These are phyloP conservation scores for Geotrichum candidum DNA, from an alignment of 1,139 yeast genomes.

Conservation along the genomic window DNA sequence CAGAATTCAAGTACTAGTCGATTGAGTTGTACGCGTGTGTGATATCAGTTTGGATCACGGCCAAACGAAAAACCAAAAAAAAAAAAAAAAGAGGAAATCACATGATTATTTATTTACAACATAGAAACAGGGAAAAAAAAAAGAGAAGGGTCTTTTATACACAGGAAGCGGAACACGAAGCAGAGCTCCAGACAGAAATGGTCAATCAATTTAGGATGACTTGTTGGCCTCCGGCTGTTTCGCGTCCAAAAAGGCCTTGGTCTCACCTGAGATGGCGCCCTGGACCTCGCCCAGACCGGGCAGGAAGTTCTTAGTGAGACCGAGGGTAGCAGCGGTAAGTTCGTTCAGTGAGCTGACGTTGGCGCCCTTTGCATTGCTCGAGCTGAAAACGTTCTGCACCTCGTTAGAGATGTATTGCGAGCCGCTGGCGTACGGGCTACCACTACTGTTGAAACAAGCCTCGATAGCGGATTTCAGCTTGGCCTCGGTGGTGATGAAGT, in stretches of 20 bases:
- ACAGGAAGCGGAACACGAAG: neutral
- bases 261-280: constrained; percentile 38
- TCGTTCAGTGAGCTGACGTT: constrained; percentile 8
- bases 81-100: neutral
- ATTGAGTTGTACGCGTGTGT: neutral
- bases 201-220: neutral
- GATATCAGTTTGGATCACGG: neutral
- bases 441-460: constrained; percentile 18
- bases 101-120: constrained; percentile 5
- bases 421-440: neutral
- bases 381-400: neutral
- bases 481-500: constrained; percentile 60
- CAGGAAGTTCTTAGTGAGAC: constrained; percentile 36
- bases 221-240: neutral
- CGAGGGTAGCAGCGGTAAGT: constrained; percentile 24
- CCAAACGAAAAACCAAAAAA: neutral
- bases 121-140: neutral
- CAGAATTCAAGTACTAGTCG: neutral
- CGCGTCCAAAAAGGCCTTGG: constrained; percentile 1
- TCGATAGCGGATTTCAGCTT: constrained; percentile 54
- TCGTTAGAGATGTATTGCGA: neutral
- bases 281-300: constrained; percentile 47
- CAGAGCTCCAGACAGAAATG: neutral
- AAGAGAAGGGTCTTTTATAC: neutral
- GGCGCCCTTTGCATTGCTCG: constrained; percentile 1